phyloP scores from a whole-genome alignment of 1,284 basidiomycete species.

The Naganishia liquefaciens region DNA sequence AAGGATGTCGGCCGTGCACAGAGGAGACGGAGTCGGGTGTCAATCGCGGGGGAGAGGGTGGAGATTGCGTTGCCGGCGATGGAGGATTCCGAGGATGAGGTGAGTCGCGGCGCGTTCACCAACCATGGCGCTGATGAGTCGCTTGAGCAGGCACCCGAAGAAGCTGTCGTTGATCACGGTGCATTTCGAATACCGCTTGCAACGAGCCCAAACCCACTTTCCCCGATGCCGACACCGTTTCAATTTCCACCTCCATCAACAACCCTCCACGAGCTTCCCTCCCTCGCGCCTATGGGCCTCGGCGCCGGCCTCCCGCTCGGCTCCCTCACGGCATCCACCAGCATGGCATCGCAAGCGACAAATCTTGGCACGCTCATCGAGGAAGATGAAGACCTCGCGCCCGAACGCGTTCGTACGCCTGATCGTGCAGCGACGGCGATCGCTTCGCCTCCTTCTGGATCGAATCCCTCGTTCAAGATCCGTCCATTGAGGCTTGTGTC shows the following conservation, averaged over 20 bases:
- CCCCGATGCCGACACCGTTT: background rate
- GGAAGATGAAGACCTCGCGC: conserved; percentile 19
- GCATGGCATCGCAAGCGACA: conserved; percentile 25
- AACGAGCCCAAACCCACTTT: background rate
- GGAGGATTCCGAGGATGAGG: conserved; percentile 2
- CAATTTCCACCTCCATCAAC: background rate
- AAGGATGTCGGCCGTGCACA: background rate
- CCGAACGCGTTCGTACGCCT: background rate
- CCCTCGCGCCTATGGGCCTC: background rate
- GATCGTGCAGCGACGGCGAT: background rate
- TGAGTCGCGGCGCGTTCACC: too few species aligned
- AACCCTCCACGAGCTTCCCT: background rate
- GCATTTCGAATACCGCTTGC: background rate
- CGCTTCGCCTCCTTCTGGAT: background rate
- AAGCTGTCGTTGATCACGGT: background rate
- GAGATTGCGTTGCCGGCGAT: conserved; percentile 21
- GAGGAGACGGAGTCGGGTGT: conserved; percentile 1
- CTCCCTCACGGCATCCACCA: conserved; percentile 2
- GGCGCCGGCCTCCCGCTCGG: conserved; percentile 1
- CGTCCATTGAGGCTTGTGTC: conserved; percentile 16
- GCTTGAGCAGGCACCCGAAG: too few species aligned
- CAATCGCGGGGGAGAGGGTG: conserved; percentile 3
- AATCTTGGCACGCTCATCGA: conserved; percentile 15
- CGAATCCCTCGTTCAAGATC: conserved; percentile 19
- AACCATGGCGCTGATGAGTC: background rate